phyloP scores from a whole-genome alignment of 768 basidiomycete species.

The Lanmaoa rubissima region DNA sequence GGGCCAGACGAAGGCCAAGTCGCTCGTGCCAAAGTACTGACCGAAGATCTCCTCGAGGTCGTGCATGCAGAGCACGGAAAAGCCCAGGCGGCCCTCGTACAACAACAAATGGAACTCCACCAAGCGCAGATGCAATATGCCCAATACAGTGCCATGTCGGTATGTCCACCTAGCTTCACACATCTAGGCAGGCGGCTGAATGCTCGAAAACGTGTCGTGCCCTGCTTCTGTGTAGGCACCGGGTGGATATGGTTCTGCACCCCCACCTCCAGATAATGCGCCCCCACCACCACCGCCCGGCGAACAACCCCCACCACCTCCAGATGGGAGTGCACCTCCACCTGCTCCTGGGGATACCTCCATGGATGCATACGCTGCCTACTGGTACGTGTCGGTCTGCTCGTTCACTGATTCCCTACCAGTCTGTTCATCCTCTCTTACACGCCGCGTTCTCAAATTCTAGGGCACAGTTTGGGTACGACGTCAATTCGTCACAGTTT shows the following conservation, averaged over 20 bases:
- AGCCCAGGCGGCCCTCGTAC: slow-evolving; percentile 57
- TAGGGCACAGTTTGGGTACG: slow-evolving; percentile 85
- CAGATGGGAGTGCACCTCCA: slow-evolving; percentile 43
- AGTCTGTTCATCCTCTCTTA: neutral
- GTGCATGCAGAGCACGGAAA: slow-evolving; percentile 87
- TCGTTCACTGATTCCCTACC: neutral
- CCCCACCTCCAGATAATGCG: slow-evolving; percentile 35
- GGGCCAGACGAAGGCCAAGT: slow-evolving; percentile 90
- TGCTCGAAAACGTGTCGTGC: slow-evolving; percentile 1
- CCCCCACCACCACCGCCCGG: slow-evolving; percentile 50
- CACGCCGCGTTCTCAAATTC: neutral
- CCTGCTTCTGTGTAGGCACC: slow-evolving; percentile 11
- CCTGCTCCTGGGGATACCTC: slow-evolving; percentile 42
- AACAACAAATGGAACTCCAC: slow-evolving; percentile 85
- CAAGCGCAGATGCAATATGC: slow-evolving; percentile 82
- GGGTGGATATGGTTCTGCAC: slow-evolving; percentile 37
- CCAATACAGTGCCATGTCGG: slow-evolving; percentile 61
- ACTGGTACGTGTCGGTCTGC: slow-evolving; percentile 47
- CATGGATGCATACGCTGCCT: slow-evolving; percentile 56
- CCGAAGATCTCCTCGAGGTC: slow-evolving; percentile 88
- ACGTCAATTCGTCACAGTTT: slow-evolving; percentile 78
- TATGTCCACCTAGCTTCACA: slow-evolving; percentile 30
- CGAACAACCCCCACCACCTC: slow-evolving; percentile 54
- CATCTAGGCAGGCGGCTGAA: neutral
- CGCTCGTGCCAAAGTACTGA: slow-evolving; percentile 79